Evolutionary conservation across 148 eudicot genomes (phyloP), one percentile per base, ranked within the genome.

Genomic region (Rhododendron ovatum): DNA sequence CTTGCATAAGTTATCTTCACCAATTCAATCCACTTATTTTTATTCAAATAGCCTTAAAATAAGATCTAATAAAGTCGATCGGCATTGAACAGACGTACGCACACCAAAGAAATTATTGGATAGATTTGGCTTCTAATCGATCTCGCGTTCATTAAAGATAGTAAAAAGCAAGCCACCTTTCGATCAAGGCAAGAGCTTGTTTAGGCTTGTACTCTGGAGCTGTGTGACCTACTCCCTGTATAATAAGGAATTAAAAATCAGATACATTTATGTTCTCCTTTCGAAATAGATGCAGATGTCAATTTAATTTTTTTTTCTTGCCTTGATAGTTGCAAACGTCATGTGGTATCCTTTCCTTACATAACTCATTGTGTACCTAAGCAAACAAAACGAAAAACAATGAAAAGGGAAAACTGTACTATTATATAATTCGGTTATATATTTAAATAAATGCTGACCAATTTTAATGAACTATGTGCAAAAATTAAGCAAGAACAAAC

Each of bases 181-280:
- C 15, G 3, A 89, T 9, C 95, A 93, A 91, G 5, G 87, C 71
- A 3, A 91, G 35, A 78, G 89, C 84, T 86, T 93, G 87, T 55
- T 76, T 73, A n/a, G 90, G 93, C 78, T 89, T 93, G 67, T 89
- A 89, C 73, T 91, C 94, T 28, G 93, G 89, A 10, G 92, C 91
- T 18, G 92, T 89, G 43, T 93, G 95, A 80, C 95, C 94, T 20
- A 81, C 95, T 77, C 95, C 95, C 93, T 93, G 55, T 6, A 82
- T 9, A 59, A 3, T 35, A 65, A 9, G 0, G 14, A 7, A n/a
- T 5, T 1, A 69, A 28, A 69, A 30, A 69, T 69, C 14, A 69
- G 18, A 30, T 30, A 30, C 75, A 69, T 28, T 12, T 37, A 28
- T 12, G 0, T 30, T 69, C 15, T 26, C 37, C 37, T 69, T 69